Evolutionary conservation across 768 basidiomycete genomes (phyloP), one percentile per base, ranked within the genome.

Genomic region (Collybiopsis confluens): DNA sequence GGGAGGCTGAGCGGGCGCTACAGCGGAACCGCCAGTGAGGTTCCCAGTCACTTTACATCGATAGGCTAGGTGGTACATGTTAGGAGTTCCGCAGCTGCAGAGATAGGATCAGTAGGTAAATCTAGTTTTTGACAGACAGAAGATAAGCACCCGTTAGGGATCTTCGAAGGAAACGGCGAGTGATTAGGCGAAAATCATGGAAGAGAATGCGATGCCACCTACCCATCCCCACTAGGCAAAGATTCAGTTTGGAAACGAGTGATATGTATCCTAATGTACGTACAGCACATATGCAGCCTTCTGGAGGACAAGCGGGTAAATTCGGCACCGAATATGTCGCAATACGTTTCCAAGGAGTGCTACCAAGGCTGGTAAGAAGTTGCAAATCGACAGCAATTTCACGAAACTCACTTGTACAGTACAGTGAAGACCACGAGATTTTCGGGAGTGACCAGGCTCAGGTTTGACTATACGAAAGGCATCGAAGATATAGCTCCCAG

Each of bases 341-440:
- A 2, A 76, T 23, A 15, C 75, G 66, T 27, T 65, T 63, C 76
- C 76, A 78, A 0, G 75, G 75, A 0, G 75, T 72, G 50, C 75
- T 78, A 53, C 23, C 23, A 20, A 49, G 45, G 18, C 40, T 13
- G 38, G 18, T 20, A 18, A 18, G 36, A 20, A n/a, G 7, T 49
- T 20, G 36, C 41, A n/a, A 26, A 23, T 18, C 16, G 40, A 52
- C 7, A 30, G 20, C 23, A 41, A 36, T 47, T 20, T n/a, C 16
- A 46, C 47, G 40, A 49, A 21, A 60, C 69, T 42, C 38, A 76
- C 75, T 74, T 61, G 41, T 70, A 67, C 9, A 71, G 61, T 8
- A 70, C 71, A 2, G 71, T 68, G 59, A 78, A 77, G 5, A 78
- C 73, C 20, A 72, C 74, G 2, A 78, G 64, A 49, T 74, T 76